Percentiles rank a stretch among this genome's conserved stretches.
Conservation (phyloP, 2,329 filamentous ascomycete species). For the Ascosphaera pollenicola region DNA sequence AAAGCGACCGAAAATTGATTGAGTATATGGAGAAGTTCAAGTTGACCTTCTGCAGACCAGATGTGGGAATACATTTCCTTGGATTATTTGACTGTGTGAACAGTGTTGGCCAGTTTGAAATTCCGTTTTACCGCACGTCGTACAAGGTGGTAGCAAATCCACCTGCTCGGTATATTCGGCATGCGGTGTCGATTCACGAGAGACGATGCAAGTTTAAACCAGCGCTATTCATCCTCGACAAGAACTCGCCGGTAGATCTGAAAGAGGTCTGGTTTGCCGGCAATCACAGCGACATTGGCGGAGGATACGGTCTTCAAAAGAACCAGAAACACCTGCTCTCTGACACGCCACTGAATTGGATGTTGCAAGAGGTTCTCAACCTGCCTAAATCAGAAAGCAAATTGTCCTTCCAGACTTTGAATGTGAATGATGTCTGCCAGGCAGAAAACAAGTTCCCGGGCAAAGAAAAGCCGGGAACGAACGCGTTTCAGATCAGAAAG, state of each 20-base stretch:
- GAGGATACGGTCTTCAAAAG: conserved; percentile 24
- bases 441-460: too few species aligned
- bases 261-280: conserved; percentile 35
- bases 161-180: conserved; percentile 26
- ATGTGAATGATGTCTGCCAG: too few species aligned
- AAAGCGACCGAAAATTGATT: conserved; percentile 5
- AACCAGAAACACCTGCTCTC: conserved; percentile 17
- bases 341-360: conserved; percentile 30
- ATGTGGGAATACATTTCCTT: conserved; percentile 29
- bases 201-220: conserved; percentile 33
- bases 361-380: conserved; percentile 25
- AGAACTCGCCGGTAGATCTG: conserved; percentile 18
- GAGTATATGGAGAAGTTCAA: conserved; percentile 22
- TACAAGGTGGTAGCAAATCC: too few species aligned
- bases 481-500: too few species aligned
- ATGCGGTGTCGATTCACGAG: conserved; percentile 32
- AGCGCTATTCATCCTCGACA: conserved; percentile 18
- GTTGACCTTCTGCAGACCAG: conserved; percentile 25
- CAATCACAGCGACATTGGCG: conserved; percentile 31
- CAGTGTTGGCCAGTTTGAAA: conserved; percentile 19
- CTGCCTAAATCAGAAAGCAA: too few species aligned
- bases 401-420: too few species aligned
- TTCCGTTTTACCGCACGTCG: conserved; percentile 18
- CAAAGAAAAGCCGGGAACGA: too few species aligned
- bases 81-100: conserved; percentile 34